Conservation (phyloP, 176 grass and related monocot species). For the Zoysia pacifica region DNA sequence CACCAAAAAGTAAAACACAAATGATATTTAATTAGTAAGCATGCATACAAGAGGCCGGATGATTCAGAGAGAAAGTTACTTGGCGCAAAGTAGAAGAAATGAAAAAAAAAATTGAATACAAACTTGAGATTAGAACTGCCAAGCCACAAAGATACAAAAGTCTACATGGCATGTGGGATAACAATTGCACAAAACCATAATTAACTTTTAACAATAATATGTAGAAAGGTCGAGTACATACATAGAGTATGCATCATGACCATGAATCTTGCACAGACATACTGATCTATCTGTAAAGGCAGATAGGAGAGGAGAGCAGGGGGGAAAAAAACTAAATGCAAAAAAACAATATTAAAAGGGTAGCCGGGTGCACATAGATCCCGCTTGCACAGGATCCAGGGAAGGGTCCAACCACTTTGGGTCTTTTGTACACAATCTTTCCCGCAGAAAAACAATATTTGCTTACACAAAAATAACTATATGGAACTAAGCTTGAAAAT, state of each 20-base stretch:
- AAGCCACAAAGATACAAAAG: neutral
- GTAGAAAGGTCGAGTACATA: constrained; percentile 21
- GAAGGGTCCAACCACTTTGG: too few relatives aligned
- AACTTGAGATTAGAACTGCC: constrained; percentile 25
- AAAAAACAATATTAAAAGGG: neutral
- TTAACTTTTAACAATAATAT: constrained; percentile 13
- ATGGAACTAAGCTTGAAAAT: constrained; percentile 20
- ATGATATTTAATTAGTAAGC: neutral
- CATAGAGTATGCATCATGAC: neutral
- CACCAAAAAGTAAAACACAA: constrained; percentile 39
- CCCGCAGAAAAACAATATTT: neutral
- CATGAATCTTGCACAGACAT: constrained; percentile 25
- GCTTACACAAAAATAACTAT: constrained; percentile 11
- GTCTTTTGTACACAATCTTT: too few relatives aligned
- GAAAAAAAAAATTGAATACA: neutral
- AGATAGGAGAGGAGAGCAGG: neutral
- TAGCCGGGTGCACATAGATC: too few relatives aligned
- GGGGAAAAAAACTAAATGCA: neutral
- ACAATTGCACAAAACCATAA: constrained; percentile 24
- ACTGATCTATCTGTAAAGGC: constrained; percentile 16
- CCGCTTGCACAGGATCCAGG: too few relatives aligned
- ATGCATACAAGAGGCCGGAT: neutral
- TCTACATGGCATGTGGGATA: neutral
- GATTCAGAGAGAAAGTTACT: neutral
- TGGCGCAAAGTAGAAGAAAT: constrained; percentile 1